Evolutionary conservation across 1,284 basidiomycete genomes (phyloP).

Genomic region (Microbotryum violaceum): DNA sequence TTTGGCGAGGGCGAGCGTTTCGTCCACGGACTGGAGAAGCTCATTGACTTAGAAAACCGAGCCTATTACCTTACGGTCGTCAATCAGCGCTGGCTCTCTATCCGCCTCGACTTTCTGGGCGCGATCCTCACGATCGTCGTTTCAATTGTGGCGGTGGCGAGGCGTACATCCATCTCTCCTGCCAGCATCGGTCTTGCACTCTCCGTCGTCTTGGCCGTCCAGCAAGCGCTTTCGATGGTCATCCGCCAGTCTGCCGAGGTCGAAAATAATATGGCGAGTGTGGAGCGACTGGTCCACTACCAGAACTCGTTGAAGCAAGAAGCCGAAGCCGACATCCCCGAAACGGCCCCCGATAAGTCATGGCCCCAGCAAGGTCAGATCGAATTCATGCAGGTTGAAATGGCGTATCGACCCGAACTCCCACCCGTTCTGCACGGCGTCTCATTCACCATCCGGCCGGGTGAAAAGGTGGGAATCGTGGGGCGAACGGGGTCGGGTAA

Average conservation of each 20-base stretch:
- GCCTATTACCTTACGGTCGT: slow-evolving; percentile 45
- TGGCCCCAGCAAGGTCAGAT: slow-evolving; percentile 41
- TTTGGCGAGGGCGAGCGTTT: slow-evolving; percentile 19
- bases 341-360: slow-evolving; percentile 29
- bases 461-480: slow-evolving; percentile 51
- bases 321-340: slow-evolving; percentile 5
- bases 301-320: slow-evolving; percentile 37
- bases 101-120: slow-evolving; percentile 45
- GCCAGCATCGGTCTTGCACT: slow-evolving; percentile 12
- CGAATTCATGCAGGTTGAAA: slow-evolving; percentile 40
- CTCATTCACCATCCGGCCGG: slow-evolving; percentile 41
- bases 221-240: slow-evolving; percentile 18
- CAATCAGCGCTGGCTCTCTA: slow-evolving; percentile 43
- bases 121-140: slow-evolving; percentile 39
- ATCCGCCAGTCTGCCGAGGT: slow-evolving; percentile 39
- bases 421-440: slow-evolving; percentile 48
- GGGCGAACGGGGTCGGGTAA: slow-evolving; percentile 51
- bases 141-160: slow-evolving; percentile 14
- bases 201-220: slow-evolving; percentile 6
- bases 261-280: slow-evolving; percentile 41
- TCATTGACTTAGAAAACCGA: slow-evolving; percentile 40
- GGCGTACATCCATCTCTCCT: slow-evolving; percentile 12
- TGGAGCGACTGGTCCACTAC: slow-evolving; percentile 40
- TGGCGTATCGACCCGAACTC: slow-evolving; percentile 47
- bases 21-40: slow-evolving; percentile 5